A percentile compares a stretch with the other conserved stretches of the same genome.
phyloP scores from a whole-genome alignment of 2,329 filamentous ascomycete genomes.

The Pleoardoris graminearum region DNA sequence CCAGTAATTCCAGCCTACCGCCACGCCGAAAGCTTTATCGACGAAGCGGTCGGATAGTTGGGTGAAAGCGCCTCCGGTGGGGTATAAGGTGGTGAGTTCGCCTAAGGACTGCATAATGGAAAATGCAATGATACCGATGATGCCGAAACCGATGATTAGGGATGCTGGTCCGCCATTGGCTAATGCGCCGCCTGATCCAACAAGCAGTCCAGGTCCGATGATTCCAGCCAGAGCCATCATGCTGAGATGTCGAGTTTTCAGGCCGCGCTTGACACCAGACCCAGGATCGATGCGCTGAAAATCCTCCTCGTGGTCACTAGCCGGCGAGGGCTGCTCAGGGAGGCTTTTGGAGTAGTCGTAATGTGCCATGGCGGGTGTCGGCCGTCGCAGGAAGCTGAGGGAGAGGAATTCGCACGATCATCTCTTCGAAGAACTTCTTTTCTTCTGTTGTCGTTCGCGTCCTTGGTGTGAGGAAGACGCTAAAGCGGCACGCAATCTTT shows the following conservation, averaged over 20 bases:
- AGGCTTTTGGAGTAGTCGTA: conserved; percentile 6
- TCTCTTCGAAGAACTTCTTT: neutral
- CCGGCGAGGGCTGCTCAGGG: neutral
- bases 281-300: conserved; percentile 57
- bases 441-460: neutral
- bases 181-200: conserved; percentile 71
- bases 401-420: neutral
- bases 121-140: conserved; percentile 72
- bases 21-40: conserved; percentile 23
- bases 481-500: neutral
- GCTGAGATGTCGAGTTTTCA: conserved; percentile 68
- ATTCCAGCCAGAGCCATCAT: conserved; percentile 59
- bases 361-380: conserved; percentile 6
- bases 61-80: conserved; percentile 66
- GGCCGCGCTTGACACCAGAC: conserved; percentile 68
- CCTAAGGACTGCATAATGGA: conserved; percentile 69
- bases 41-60: conserved; percentile 23
- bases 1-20: conserved; percentile 41
- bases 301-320: conserved; percentile 26
- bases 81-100: conserved; percentile 73
- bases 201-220: conserved; percentile 70
- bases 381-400: neutral
- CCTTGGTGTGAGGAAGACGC: neutral
- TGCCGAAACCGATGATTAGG: conserved; percentile 71
- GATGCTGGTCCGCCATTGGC: conserved; percentile 71